Percentiles rank a stretch among this genome's conserved stretches.
phyloP scores from a whole-genome alignment of 176 grass and related monocot genomes.

The Triticum timopheevii region DNA sequence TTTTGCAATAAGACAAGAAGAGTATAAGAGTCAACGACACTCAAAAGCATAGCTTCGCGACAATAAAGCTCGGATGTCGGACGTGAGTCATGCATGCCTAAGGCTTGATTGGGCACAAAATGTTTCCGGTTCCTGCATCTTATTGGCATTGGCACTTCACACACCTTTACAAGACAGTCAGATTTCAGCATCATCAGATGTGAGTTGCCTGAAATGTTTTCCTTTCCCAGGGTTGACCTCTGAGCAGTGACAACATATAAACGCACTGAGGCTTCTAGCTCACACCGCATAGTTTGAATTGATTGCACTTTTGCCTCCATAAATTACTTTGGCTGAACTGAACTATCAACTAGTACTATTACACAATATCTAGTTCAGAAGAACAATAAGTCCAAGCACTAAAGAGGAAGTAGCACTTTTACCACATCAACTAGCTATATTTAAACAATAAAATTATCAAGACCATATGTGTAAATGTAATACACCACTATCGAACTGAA shows the following conservation, averaged over 20 bases:
- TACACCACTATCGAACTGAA: background rate
- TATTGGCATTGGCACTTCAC: background rate
- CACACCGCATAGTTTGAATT: constrained; percentile 13
- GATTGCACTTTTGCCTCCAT: background rate
- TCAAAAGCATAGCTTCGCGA: background rate
- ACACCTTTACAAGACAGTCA: background rate
- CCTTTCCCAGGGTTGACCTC: background rate
- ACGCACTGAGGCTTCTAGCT: background rate
- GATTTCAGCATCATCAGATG: background rate
- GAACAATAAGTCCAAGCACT: background rate
- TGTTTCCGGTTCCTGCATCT: background rate
- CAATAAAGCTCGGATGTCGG: background rate
- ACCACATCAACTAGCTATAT: constrained; percentile 4
- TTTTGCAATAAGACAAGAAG: background rate
- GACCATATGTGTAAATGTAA: background rate
- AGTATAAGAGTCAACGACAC: background rate
- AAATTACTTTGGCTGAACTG: constrained; percentile 10
- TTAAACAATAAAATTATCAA: background rate
- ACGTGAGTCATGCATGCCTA: constrained; percentile 10
- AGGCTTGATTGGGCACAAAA: background rate
- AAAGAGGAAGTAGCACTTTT: background rate
- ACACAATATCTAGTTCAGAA: background rate
- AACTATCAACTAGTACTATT: constrained; percentile 8
- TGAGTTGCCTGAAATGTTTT: background rate
- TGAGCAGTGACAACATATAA: background rate